Base-by-base conservation (phyloP, 371 early-diverging fungal species). In the Dichotomocladium elegans region DNA sequence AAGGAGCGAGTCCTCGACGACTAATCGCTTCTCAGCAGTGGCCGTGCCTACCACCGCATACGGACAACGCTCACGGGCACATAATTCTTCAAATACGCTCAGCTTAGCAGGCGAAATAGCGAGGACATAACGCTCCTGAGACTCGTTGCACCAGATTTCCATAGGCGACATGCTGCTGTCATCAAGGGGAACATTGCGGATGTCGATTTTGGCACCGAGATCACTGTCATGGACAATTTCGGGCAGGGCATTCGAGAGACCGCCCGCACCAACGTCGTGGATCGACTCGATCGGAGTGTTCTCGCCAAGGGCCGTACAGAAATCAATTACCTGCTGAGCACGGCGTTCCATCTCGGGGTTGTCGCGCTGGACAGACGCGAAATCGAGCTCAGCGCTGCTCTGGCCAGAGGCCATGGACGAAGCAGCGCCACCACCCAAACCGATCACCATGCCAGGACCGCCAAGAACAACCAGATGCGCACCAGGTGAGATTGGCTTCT, bases 101-200 rank as follows among this genome's bases (percentile, higher is more conserved):
- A 92, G 61, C 49, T 78, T 74, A 45, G 82, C 81, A 1, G 87
- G 84, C 33, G 75, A 63, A 4, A 96, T 84, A 4, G 96, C 96
- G 41, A 94, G 71, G 9, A 97, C 98, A 55, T 96, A 97, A 50
- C 98, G 89, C 68, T 98, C 98, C 73, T 98, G 98, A 34, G 93
- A 86, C 72, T 98, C 98, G 50, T 98, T 98, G 76, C 97, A 98
- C 98, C 98, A 98, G 47, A 98, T 93, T 60, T 95, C 97, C 98
- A 98, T 96, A 26, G 98, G 98, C 27, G 93, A 92, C 89, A 98
- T 86, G 55, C 86, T 73, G 15, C 86, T 81, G 59, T 98, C 98
- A 58, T 91, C 95, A 53, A 82, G 83, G 24, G 89, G 94, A 30
- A 98, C 85, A 33, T 86, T 80, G 41, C 96, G 91, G 24, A 98